Percentiles rank a stretch among this genome's conserved stretches.
Conservation (phyloP, 805 yeast genomes). For the Grigorovia transvaalensis region DNA sequence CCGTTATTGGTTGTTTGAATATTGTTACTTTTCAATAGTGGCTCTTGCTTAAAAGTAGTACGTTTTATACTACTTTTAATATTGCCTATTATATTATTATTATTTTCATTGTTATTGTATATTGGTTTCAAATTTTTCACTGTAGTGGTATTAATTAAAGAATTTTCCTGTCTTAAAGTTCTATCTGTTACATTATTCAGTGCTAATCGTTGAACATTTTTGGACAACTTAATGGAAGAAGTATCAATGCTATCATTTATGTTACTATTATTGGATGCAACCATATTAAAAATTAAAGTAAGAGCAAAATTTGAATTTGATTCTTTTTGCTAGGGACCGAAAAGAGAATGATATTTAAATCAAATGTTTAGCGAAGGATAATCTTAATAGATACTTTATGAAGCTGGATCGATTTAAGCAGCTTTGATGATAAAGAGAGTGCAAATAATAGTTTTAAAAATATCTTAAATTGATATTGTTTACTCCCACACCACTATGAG, state of each 20-base stretch:
- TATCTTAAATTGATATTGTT: neutral
- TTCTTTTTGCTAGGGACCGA: too few relatives aligned
- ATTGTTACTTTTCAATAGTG: neutral
- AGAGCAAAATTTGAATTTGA: neutral
- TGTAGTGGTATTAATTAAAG: constrained; percentile 9
- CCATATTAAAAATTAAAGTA: neutral
- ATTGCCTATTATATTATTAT: constrained; percentile 1
- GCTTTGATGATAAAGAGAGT: neutral
- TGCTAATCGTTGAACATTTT: constrained; percentile 25
- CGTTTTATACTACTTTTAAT: neutral
- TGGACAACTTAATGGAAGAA: constrained; percentile 9
- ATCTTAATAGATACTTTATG: neutral
- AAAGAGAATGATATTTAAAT: too few relatives aligned
- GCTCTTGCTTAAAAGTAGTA: neutral
- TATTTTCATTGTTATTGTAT: constrained; percentile 10
- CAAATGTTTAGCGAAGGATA: too few relatives aligned
- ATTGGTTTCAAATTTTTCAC: constrained; percentile 13
- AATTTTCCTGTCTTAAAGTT: constrained; percentile 17
- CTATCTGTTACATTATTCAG: constrained; percentile 29
- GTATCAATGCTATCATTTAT: constrained; percentile 1
- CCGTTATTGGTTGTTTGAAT: constrained; percentile 1
- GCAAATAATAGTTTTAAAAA: neutral
- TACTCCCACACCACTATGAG: too few relatives aligned
- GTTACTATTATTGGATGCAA: neutral
- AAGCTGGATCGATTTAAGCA: neutral